Percentiles rank a stretch among this genome's conserved stretches.
phyloP scores from a whole-genome alignment of 2,329 filamentous ascomycete genomes.

The Beauveria sp. region DNA sequence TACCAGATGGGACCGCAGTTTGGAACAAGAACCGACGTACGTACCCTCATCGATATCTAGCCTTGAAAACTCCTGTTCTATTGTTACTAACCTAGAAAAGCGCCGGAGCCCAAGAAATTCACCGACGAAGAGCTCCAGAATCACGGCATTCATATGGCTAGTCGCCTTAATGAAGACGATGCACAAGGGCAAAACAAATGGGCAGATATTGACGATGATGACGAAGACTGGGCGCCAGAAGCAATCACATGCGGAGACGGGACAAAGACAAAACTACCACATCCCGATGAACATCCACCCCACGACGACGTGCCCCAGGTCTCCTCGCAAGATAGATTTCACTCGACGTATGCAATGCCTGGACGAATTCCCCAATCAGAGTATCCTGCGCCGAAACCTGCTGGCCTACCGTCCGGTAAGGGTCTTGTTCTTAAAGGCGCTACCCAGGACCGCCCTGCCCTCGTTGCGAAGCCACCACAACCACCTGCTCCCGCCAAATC shows the following conservation, averaged over 20 bases:
- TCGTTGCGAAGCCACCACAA: slow-evolving; percentile 64
- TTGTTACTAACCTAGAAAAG: slow-evolving; percentile 26
- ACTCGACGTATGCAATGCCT: background rate
- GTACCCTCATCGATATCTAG: slow-evolving; percentile 21
- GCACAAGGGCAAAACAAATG: slow-evolving; percentile 70
- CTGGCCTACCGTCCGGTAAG: slow-evolving; percentile 45
- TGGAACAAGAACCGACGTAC: slow-evolving; percentile 86
- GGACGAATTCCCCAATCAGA: slow-evolving; percentile 13
- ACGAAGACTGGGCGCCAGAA: slow-evolving; percentile 80
- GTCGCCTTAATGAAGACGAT: slow-evolving; percentile 68
- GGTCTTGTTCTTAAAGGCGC: slow-evolving; percentile 58
- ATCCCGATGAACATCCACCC: slow-evolving; percentile 42
- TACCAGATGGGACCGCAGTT: slow-evolving; percentile 65
- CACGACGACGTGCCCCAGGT: background rate
- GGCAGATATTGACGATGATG: slow-evolving; percentile 85
- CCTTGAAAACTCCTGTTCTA: background rate
- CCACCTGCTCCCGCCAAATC: slow-evolving; percentile 71
- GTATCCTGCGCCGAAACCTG: slow-evolving; percentile 30
- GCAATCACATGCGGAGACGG: slow-evolving; percentile 84
- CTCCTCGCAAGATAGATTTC: background rate
- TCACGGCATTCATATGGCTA: slow-evolving; percentile 79
- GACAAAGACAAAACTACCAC: slow-evolving; percentile 69
- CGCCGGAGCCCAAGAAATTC: slow-evolving; percentile 69
- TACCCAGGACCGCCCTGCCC: slow-evolving; percentile 59
- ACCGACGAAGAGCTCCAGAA: slow-evolving; percentile 84